Evolutionary conservation across 805 yeast genomes (phyloP).

Genomic region (Candida arabinofermentans): DNA sequence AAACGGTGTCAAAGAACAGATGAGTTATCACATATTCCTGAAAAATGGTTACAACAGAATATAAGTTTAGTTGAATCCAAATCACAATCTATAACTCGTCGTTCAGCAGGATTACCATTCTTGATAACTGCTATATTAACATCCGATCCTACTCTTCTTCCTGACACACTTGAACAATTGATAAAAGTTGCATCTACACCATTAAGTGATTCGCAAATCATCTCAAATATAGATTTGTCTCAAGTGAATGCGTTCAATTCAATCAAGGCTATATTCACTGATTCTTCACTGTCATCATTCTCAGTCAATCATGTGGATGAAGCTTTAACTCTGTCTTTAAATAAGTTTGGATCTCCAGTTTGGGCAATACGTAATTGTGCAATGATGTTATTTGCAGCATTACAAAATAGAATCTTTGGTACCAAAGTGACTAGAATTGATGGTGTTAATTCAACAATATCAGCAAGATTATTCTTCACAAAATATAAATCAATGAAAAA

Average conservation of each 20-base stretch:
- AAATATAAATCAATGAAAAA: slow-evolving; percentile 51
- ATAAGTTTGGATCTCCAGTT: slow-evolving; percentile 55
- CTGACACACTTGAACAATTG: slow-evolving; percentile 47
- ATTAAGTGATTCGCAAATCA: slow-evolving; percentile 27
- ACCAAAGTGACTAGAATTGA: slow-evolving; percentile 36
- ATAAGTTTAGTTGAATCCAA: slow-evolving; percentile 40
- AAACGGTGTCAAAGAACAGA: slow-evolving; percentile 40
- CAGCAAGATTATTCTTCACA: slow-evolving; percentile 64
- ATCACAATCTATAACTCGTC: slow-evolving; percentile 71
- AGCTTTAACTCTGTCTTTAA: slow-evolving; percentile 58
- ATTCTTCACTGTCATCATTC: slow-evolving; percentile 55
- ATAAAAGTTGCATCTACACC: slow-evolving; percentile 52
- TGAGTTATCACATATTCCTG: slow-evolving; percentile 36
- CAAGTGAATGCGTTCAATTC: slow-evolving; percentile 94
- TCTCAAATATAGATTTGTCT: slow-evolving; percentile 65
- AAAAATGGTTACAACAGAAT: slow-evolving; percentile 57
- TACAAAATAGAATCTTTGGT: slow-evolving; percentile 80
- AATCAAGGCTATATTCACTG: slow-evolving; percentile 68
- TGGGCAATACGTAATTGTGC: slow-evolving; percentile 94
- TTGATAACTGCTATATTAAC: slow-evolving; percentile 71
- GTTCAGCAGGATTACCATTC: slow-evolving; percentile 91
- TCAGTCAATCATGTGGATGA: slow-evolving; percentile 50
- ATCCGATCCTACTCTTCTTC: slow-evolving; percentile 43
- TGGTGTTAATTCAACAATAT: slow-evolving; percentile 20
- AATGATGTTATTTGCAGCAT: slow-evolving; percentile 84